Base-by-base conservation (phyloP, 2,329 filamentous ascomycete species). In the Geosmithia putterillii region DNA sequence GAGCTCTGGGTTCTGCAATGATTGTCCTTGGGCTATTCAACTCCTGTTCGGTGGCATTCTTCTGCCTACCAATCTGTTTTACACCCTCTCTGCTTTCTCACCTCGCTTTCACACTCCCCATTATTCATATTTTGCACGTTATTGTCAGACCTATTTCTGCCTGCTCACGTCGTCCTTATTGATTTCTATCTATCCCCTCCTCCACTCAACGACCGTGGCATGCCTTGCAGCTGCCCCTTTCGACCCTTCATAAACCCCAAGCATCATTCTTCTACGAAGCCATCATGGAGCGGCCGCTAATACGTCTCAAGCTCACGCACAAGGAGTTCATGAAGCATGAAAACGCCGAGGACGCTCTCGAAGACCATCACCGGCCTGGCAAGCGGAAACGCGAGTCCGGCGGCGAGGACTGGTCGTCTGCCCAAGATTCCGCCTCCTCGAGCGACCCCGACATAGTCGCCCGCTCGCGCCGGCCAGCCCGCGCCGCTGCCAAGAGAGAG, bases 261-360 rank as follows among this genome's bases (percentile, higher is more conserved):
- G 4, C 28, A 6, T 12, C 28, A 12, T 14, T 10, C 23, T 10
- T 7, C 7, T 37, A 7, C 35, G 35, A 38, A 18, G 4, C 17
- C 15, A 18, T 18, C 36, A 8, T 38, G 36, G 15, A 7, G 6
- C 28, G 28, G 10, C 28, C 28, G 28, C 15, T 41, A 19, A 41
- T 17, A n/a, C 32, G 40, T 4, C 22, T 23, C 19, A 50, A 65
- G 62, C 47, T 65, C 40, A 45, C 54, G 17, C 49, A 56, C 19
- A 45, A 53, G 18, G 46, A 61, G 9, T 53, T 66, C 1, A 41
- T 58, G 42, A 44, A 48, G 4, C 47, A 60, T 10, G 49, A 59
- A 28, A 62, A 61, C 53, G 63, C 61, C 34, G 50, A 48, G 44
- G 44, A 43, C 23, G 57, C 59, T 4, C 47, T 66, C 28, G 42